These are phyloP conservation scores for Melocanna baccifera DNA, from an alignment of 176 grass and related monocot genomes.

Conservation along the genomic window DNA sequence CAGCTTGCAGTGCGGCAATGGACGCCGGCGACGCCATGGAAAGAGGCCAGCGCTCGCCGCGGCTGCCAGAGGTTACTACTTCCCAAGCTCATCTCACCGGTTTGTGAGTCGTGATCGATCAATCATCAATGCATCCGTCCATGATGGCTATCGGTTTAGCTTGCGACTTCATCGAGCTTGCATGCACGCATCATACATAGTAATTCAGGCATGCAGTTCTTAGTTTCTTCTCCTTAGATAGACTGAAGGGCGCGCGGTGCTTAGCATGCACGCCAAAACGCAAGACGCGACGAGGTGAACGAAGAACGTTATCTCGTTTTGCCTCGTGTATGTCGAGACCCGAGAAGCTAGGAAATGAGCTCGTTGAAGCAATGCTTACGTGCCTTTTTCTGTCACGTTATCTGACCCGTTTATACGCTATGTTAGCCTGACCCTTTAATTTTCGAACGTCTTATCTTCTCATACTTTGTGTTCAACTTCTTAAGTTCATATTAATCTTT, in stretches of 20 bases:
- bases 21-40: conserved; percentile 48
- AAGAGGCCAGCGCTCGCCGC: conserved; percentile 23
- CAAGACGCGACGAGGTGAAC: neutral
- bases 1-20: conserved; percentile 1
- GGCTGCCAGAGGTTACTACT: conserved; percentile 21
- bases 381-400: neutral
- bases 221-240: neutral
- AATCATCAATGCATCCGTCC: neutral
- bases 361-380: neutral
- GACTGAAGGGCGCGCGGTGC: neutral
- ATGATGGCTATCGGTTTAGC: neutral
- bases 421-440: too few relatives aligned
- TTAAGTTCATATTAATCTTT: too few relatives aligned
- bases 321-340: neutral
- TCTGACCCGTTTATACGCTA: neutral
- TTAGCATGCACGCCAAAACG: neutral
- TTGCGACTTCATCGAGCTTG: neutral
- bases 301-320: neutral
- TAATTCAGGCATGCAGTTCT: neutral
- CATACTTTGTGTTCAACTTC: too few relatives aligned
- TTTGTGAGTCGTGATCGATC: neutral
- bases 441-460: too few relatives aligned
- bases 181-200: neutral
- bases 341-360: neutral
- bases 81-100: neutral